These are phyloP conservation scores for Wickerhamomyces pijperi DNA, from an alignment of 805 yeast genomes.

Conservation along the genomic window DNA sequence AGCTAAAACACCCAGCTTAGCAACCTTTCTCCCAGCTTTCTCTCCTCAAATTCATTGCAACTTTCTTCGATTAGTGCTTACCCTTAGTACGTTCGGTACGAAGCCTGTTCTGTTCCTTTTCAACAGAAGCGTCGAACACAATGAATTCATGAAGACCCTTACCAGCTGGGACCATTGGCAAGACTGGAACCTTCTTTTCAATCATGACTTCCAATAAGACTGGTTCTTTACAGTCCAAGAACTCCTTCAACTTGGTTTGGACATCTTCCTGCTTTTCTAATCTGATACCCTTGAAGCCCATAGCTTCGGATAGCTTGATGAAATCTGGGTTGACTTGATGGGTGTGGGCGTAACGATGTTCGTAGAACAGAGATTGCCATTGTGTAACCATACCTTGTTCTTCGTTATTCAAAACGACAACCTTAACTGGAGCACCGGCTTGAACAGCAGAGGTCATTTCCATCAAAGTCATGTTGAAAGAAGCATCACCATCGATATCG, in stretches of 20 bases:
- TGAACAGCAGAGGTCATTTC: constrained; percentile 93
- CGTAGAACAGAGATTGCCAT: constrained; percentile 97
- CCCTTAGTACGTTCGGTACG: constrained; percentile 70
- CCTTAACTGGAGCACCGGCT: constrained; percentile 83
- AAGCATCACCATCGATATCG: constrained; percentile 97
- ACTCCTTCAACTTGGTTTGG: constrained; percentile 45
- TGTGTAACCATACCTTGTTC: constrained; percentile 99
- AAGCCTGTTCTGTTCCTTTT: constrained; percentile 54
- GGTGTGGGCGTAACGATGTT: constrained; percentile 95
- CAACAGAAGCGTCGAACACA: constrained; percentile 73
- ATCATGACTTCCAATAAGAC: constrained; percentile 83
- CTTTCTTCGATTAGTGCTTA: constrained; percentile 34
- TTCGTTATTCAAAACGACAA: constrained; percentile 85
- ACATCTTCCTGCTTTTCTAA: constrained; percentile 60
- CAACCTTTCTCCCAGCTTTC: no score
- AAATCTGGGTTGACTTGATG: constrained; percentile 94
- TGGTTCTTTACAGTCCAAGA: constrained; percentile 64
- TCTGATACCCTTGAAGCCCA: constrained; percentile 82
- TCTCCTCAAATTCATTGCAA: no score
- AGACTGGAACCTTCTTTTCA: constrained; percentile 84
- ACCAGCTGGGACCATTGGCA: constrained; percentile 98
- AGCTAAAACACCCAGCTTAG: no score
- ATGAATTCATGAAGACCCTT: constrained; percentile 90
- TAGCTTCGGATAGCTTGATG: constrained; percentile 84
- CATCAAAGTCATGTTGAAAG: constrained; percentile 95